Evolutionary conservation across 345 rosid species (phyloP).

Genomic region (Hirschfeldia incana): DNA sequence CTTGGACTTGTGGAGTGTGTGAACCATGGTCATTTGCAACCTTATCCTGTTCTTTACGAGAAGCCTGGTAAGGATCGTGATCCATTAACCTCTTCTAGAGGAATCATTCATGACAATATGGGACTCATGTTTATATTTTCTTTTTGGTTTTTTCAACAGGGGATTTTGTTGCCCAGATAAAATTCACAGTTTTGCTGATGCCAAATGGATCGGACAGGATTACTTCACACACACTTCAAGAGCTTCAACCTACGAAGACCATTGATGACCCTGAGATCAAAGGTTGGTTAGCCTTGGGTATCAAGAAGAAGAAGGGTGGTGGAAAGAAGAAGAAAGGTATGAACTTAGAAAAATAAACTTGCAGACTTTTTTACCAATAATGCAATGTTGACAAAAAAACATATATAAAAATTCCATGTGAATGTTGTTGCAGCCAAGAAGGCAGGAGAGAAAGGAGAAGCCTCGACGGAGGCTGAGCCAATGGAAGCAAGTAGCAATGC

Average conservation of each 20-base stretch:
- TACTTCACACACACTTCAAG: conserved; percentile 78
- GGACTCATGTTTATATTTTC: not conserved
- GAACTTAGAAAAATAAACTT: not conserved
- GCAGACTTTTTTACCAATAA: not conserved
- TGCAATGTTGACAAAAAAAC: not conserved
- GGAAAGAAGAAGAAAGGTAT: conserved; percentile 98
- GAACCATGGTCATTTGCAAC: conserved; percentile 91
- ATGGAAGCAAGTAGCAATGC: conserved; percentile 61
- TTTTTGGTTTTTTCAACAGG: conserved; percentile 41
- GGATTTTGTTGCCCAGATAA: conserved; percentile 83
- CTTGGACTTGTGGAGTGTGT: conserved; percentile 95
- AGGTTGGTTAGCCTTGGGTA: conserved; percentile 92
- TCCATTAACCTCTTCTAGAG: not conserved
- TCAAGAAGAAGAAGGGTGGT: conserved; percentile 92
- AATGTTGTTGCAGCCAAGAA: conserved; percentile 65
- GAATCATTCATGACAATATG: not conserved
- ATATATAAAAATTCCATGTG: not conserved
- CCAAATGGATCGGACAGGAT: conserved; percentile 95
- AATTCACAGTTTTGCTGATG: conserved; percentile 92
- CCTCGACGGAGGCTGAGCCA: conserved; percentile 48
- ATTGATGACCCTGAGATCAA: conserved; percentile 91
- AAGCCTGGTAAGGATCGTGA: conserved; percentile 62
- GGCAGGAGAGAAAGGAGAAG: conserved; percentile 46
- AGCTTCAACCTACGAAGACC: conserved; percentile 70
- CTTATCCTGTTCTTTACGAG: conserved; percentile 96